Evolutionary conservation across 2,329 filamentous ascomycete species (phyloP), one percentile per base, ranked within the genome.

Genomic region (Phaeosphaeria sp.): DNA sequence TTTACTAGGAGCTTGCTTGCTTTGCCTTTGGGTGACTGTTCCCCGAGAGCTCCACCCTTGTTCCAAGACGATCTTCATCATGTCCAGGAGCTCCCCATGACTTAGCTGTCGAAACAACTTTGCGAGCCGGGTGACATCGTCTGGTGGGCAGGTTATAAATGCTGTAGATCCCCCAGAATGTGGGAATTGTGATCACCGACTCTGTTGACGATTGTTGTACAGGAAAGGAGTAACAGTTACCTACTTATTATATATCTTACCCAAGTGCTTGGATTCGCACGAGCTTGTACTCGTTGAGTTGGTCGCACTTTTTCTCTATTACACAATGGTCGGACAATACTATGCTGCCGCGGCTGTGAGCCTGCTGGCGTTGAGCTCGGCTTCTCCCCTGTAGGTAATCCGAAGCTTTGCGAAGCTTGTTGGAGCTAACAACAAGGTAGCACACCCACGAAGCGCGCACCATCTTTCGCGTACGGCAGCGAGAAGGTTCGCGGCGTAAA

Each of bases 401-500:
- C 15, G 6, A 22, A 44, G 39, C 40, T 15, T 43, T n/a, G 43
- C 18, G 3, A 7, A 44, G 11, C 22, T n/a, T 20, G 47, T 50
- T 17, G 40, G 39, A 48, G 9, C 24, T 55, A 20, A 51, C 6
- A 13, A 21, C 6, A 48, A 48, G 21, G 36, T 40, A 67, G 73
- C 39, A 64, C 70, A 56, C 59, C 65, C 24, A 45, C 57, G 40
- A 70, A 73, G 57, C 69, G 73, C 53, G 64, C 66, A 20, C 70
- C 80, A 17, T 74, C 80, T 33, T 88, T 87, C 64, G 74, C 83
- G 65, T 88, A 85, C 73, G 78, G 81, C 55, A 71, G 71, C 44
- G 66, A 83, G 20, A 87, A 86, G 67, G 82, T 89, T 43, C 84
- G 86, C 13, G 87, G 87, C 53, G 87, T 89, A 27, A 90, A 89